Base-by-base conservation (phyloP, 164 flowering plant species). In the Sedum album region DNA sequence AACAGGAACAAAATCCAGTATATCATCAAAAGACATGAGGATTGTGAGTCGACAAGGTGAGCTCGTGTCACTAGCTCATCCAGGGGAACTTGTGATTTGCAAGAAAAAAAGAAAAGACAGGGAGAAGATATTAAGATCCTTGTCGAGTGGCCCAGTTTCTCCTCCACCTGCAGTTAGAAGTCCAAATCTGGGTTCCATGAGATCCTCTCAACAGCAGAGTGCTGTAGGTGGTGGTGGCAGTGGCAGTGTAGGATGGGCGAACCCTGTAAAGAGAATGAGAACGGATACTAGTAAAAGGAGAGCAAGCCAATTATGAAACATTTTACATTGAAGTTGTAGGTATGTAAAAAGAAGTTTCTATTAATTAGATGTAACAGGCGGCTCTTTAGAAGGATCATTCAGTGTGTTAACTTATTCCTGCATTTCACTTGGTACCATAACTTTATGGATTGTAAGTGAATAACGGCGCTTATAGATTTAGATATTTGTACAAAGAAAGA, bases 71-170 rank as follows among this genome's bases (percentile, higher is more conserved):
- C 79, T 78, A 17, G 76, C 96, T 48, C 98, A 92, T 76, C 99
- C 97, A 8, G 97, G 99, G 3, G 97, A 95, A 36, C 83, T 95
- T 36, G 99, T 95, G 41, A 85, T 89, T 49, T 87, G 97, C 87
- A 95, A 95, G 83, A 92, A 90, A 82, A 95, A 83, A 78, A 86
- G 99, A 75, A 95, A 92, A 70, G 99, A 95, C 61, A 74, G 97
- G 76, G 97, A 95, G 36, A 95, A 95, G 76, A 73, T 85, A 1
- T 42, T 85, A 0, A 84, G 93, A 68, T 67, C 77, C 25, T 77
- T 78, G 25, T 73, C 84, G 31, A 26, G 66, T 15, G 86, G 86
- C 20, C 90, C 91, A 9, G 84, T 78, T 14, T 90, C 95, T 26
- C 97, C 93, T 0, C 89, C 88, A 25, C 31, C 53, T n/a, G n/a